Evolutionary conservation across 257 asterid species (phyloP), one percentile per base, ranked within the genome.

Genomic region (Solanum chilense): DNA sequence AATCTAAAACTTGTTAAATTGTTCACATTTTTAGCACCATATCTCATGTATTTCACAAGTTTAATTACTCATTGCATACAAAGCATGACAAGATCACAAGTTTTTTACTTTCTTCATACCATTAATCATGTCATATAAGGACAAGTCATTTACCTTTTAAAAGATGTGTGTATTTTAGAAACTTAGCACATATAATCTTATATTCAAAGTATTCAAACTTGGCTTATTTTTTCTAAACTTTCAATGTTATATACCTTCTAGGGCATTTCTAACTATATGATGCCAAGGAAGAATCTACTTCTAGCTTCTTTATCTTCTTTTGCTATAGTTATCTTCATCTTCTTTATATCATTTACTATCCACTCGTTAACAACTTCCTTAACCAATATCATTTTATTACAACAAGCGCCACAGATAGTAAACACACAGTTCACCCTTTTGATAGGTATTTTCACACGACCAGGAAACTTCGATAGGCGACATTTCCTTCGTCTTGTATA

Each of bases 401-500:
- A 29, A 35, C 49, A 88, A 68, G 35, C 9, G 66, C 77, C 18
- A 44, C 90, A 47, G 25, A 83, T 23, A 44, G 81, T 23, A 44
- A 88, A 86, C 4, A 27, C 88, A 27, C 76, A 88, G 14, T 93
- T 95, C 71, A 89, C 85, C 88, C 94, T 94, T 83, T 39, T 94
- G 37, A 89, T 94, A 4, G 96, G 98, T 41, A 88, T 95, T 88
- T 93, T 95, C 85, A 94, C 94, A 5, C 93, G 90, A 1, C 92
- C 98, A 5, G 94, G 91, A 15, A 82, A 78, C 9, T 93, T 94
- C 75, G 97, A 92, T 5, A 95, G 91, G 10, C 95, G 97, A 84
- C 95, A 93, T 90, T 93, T 95, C 90, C 96, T 95, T 87, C 96
- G 97, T 81, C 94, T 95, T 86, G 29, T 94, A 8, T 94, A 95